Base-by-base conservation (phyloP, 1,284 basidiomycete genomes). In the Melampsora abietis-canadensis region DNA sequence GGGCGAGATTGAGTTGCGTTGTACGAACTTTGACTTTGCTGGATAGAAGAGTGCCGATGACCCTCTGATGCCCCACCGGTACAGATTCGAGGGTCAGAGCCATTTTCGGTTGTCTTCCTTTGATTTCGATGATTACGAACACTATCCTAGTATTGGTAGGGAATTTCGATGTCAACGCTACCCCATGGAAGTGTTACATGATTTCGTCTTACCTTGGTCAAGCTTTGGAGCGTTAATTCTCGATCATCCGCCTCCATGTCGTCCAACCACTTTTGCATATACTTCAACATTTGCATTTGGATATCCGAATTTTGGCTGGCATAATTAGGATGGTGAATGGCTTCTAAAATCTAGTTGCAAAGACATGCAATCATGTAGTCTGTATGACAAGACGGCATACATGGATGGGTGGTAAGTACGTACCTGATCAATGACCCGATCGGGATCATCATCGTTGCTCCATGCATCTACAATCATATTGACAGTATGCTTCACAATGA, bases 301-400 rank as follows among this genome's bases (percentile, higher is more conserved):
- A 94, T 86, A 76, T 86, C 85, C 0, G 90, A 90, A 78, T 85
- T 83, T 15, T 83, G 82, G 80, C 89, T 85, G 80, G 88, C 87
- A 84, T 92, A 94, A 79, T 92, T 89, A 8, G 92, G 92, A 81
- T 94, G 92, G 86, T 94, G 92, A 86, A 94, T 82, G 83, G 88
- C 89, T 78, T 89, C 84, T 5, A 92, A 82, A 75, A 91, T 85
- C 31, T 91, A 88, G 68, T 91, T 89, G 37, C 68, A 61, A 40
- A 68, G 74, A 19, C 46, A 70, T 34, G 61, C 40, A 31, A 73
- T 62, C 54, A 65, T 44, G 5, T 27, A 15, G 30, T 24, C 15
- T 57, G 34, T 21, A 10, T 27, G 24, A 21, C 37, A 40, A 40
- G 10, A 12, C 10, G n/a, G 37, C 37, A 40, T 40, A 40, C 12